Base-by-base conservation (phyloP, 441 rosid genomes). In the Croton setiger region DNA sequence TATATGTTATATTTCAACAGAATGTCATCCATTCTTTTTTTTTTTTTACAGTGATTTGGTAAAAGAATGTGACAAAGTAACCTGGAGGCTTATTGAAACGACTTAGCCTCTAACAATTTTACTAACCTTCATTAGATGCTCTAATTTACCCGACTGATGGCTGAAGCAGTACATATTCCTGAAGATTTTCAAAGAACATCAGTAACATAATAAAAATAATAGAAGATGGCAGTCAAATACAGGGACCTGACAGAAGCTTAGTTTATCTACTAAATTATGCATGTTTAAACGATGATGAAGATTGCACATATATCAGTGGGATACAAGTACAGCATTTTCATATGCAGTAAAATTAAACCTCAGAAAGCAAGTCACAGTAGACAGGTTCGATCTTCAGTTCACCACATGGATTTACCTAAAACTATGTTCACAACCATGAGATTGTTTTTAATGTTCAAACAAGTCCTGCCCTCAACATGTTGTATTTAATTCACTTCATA, bases 131-230 rank as follows among this genome's bases (percentile, higher is more conserved):
- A 96, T 91, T 68, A 92, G 88, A 85, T 96, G 99, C 86, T 96
- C 99, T 39, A 96, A 85, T 81, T 87, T 86, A 81, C 96, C 94
- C 35, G 98, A 83, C 63, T 90, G 98, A 80, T 89, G 68, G 83
- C 96, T 92, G 90, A 96, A 96, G 85, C 98, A 92, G 83, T 96
- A 92, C 80, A 92, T 63, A 76, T 86, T 85, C 87, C 97, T 90
- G 88, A 72, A 78, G 39, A 76, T 41, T 74, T 71, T 73, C 43
- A 72, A 56, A 71, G 55, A 0, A 51, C 10, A 53, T 44, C 47
- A 27, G 66, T 44, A 56, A 72, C 20, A 49, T 13, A 14, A 63
- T 20, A 4, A 23, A 18, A 71, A 71, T 49, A 51, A 11, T 3
- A 12, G 45, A 15, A 31, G 5, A 44, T 3, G 11, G 44, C 41